Evolutionary conservation across 192 early-diverging fungal genomes (phyloP).

Genomic region (Mortierella hygrophila): DNA sequence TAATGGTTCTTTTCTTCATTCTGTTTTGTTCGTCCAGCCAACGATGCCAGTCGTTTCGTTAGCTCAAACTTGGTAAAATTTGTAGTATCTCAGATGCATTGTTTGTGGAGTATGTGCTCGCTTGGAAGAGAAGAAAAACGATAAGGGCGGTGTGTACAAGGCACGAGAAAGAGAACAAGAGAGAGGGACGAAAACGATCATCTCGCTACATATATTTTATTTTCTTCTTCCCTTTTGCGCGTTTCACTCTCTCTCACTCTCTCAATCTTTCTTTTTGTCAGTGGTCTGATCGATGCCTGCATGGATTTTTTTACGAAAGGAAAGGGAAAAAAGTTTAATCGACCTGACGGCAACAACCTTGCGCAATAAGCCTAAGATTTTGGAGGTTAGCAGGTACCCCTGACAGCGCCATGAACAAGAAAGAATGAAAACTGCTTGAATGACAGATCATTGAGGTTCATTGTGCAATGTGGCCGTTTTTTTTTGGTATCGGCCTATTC

Average conservation of each 20-base stretch:
- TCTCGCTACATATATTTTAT: not conserved
- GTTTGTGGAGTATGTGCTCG: not conserved
- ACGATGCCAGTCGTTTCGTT: not conserved
- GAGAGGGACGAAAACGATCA: not conserved
- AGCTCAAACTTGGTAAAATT: not conserved
- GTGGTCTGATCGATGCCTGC: too few species aligned
- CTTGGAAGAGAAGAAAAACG: not conserved
- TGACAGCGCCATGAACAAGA: not conserved
- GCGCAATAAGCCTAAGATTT: not conserved
- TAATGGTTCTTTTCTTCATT: not conserved
- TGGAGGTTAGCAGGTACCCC: not conserved
- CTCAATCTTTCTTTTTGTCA: not conserved
- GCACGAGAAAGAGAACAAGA: not conserved
- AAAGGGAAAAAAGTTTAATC: not conserved
- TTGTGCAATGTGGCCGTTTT: not conserved
- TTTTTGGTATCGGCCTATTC: not conserved
- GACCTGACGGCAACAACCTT: not conserved
- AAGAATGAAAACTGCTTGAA: not conserved
- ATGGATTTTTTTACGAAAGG: too few species aligned
- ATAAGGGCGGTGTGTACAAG: not conserved
- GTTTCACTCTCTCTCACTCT: not conserved
- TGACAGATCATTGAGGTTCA: not conserved
- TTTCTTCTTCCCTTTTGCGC: not conserved
- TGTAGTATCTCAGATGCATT: not conserved
- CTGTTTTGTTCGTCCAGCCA: not conserved